Evolutionary conservation across 345 rosid species (phyloP).

Genomic region (Litchi chinensis): DNA sequence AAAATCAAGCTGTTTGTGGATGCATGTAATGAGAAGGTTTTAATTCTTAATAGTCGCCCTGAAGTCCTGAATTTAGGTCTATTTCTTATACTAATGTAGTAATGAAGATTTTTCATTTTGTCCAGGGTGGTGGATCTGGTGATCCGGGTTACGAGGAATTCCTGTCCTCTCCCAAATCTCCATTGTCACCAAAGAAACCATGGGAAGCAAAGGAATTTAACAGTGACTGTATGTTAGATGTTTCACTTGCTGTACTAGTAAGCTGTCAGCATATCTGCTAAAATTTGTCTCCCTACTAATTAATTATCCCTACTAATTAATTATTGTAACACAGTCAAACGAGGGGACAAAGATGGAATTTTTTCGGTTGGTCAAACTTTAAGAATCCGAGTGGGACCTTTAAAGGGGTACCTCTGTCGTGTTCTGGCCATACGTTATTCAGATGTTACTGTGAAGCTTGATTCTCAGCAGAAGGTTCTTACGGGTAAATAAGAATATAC

Average conservation of each 20-base stretch:
- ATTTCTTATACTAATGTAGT: background rate
- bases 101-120: slow-evolving; percentile 23
- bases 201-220: slow-evolving; percentile 60
- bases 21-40: slow-evolving; percentile 60
- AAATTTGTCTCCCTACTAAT: slow-evolving; percentile 16
- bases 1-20: slow-evolving; percentile 60
- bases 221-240: slow-evolving; percentile 55
- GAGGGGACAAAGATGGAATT: slow-evolving; percentile 64
- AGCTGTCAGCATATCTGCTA: slow-evolving; percentile 11
- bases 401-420: slow-evolving; percentile 92
- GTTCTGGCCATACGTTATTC: slow-evolving; percentile 74
- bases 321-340: slow-evolving; percentile 60
- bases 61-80: background rate
- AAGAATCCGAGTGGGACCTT: slow-evolving; percentile 88
- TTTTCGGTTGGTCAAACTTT: slow-evolving; percentile 86
- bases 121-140: slow-evolving; percentile 61
- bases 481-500: slow-evolving; percentile 49
- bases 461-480: slow-evolving; percentile 81
- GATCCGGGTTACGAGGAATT: slow-evolving; percentile 57
- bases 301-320: slow-evolving; percentile 26
- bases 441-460: slow-evolving; percentile 93
- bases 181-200: slow-evolving; percentile 57
- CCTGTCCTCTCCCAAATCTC: slow-evolving; percentile 83
- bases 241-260: slow-evolving; percentile 1
- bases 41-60: slow-evolving; percentile 17